These are phyloP conservation scores for Nidularia sp. DNA, from an alignment of 768 basidiomycete species.

Conservation along the genomic window DNA sequence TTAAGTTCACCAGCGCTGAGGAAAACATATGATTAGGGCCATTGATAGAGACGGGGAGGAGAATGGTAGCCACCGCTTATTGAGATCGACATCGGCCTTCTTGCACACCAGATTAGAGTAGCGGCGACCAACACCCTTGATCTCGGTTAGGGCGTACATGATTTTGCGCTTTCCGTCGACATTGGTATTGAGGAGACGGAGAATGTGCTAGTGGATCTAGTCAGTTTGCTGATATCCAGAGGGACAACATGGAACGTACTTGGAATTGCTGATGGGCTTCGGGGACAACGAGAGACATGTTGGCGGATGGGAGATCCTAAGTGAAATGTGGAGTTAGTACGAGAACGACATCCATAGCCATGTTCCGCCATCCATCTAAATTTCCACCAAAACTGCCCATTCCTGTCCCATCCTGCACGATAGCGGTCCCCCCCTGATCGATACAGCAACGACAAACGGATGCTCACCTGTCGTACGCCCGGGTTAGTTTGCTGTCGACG, in stretches of 20 bases:
- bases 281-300: conserved; percentile 96
- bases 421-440: background rate
- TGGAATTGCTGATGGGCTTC: conserved; percentile 96
- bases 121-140: conserved; percentile 99
- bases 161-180: conserved; percentile 99
- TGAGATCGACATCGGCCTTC: conserved; percentile 98
- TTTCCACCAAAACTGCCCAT: background rate
- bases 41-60: conserved; percentile 3
- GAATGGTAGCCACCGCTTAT: conserved; percentile 74
- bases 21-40: background rate
- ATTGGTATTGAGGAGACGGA: conserved; percentile 99
- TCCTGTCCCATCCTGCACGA: background rate
- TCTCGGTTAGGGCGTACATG: conserved; percentile 99
- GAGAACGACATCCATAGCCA: conserved; percentile 7
- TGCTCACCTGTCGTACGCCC: background rate
- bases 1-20: background rate
- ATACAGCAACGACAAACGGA: background rate
- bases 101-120: conserved; percentile 99
- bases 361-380: conserved; percentile 11
- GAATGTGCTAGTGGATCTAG: conserved; percentile 72
- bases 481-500: background rate
- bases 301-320: conserved; percentile 7
- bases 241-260: conserved; percentile 35
- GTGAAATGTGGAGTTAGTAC: no score
- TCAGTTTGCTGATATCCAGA: background rate